Evolutionary conservation across 805 yeast genomes (phyloP), one percentile per base, ranked within the genome.

Genomic region (Lipomyces mesembrius): DNA sequence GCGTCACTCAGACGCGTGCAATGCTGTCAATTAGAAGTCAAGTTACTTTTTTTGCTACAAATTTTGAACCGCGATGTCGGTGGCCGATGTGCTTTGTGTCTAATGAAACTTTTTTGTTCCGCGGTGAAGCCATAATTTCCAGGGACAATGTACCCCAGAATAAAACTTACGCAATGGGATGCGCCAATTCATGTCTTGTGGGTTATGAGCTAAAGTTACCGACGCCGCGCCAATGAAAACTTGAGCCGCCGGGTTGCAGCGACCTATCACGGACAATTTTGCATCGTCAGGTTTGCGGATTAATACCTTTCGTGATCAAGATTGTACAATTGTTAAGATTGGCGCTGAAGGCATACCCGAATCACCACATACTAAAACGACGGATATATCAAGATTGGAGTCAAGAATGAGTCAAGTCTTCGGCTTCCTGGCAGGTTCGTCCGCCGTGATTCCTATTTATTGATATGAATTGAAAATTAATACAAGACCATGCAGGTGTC

Each of bases 361-460:
- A 37, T 37, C 22, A 4, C 0, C 11, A 43, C 22, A n/a, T 7
- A 43, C 14, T 43, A 43, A n/a, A 14, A 11, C 17, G 39, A 14
- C 14, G 8, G 49, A 6, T n/a, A 43, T 17, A 43, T 4, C 22
- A 11, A 25, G 2, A 2, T 17, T 17, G n/a, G 3, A 43, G 8
- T 25, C 59, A 64, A 35, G 34, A 80, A 80, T 80, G 82, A 85
- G 87, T 34, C 80, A 85, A 72, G 77, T 83, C 57, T 84, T 82
- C 65, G 89, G 89, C 1, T 82, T 86, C 65, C 74, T 86, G n/a
- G 84, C 85, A 8, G 89, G 88, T 75, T 62, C 49, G 75, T 62
- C 25, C n/a, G 5, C 22, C n/a, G 49, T 29, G n/a, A 34, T 27
- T 8, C 61, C 2, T 25, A 32, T 12, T 22, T 29, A 20, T 20